phyloP scores from a whole-genome alignment of 177 flowering plant species.

The Viscum album region DNA sequence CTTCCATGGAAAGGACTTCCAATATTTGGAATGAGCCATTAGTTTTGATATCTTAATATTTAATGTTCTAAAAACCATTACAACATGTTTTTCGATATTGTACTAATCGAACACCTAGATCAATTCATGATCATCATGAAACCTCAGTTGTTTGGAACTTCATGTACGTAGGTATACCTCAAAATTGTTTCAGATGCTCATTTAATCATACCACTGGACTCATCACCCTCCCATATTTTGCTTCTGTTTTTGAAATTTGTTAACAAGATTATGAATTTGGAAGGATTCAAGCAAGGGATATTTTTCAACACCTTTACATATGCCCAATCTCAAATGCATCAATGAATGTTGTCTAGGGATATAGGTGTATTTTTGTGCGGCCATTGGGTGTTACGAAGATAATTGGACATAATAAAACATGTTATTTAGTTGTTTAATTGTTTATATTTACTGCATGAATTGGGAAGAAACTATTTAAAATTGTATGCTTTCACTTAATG shows the following conservation, averaged over 20 bases:
- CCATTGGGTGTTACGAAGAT: conserved; percentile 5
- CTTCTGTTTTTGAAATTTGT: not conserved
- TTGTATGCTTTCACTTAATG: too few relatives aligned
- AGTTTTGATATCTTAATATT: too few relatives aligned
- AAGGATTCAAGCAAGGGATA: conserved; percentile 5
- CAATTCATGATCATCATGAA: not conserved
- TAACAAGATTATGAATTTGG: conserved; percentile 5
- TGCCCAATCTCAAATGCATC: conserved; percentile 6
- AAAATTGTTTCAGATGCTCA: not conserved
- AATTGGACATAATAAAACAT: not conserved
- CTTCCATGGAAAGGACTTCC: too few relatives aligned
- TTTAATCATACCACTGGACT: not conserved
- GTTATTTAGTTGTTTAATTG: too few relatives aligned
- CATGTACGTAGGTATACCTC: conserved; percentile 1
- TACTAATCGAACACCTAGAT: conserved; percentile 4
- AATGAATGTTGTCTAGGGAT: conserved; percentile 1
- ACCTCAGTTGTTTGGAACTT: conserved; percentile 4
- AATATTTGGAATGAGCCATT: too few relatives aligned
- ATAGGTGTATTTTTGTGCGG: conserved; percentile 1
- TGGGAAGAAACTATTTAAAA: not conserved
- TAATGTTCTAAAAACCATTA: not conserved
- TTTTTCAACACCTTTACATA: conserved; percentile 3
- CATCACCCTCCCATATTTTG: too few relatives aligned
- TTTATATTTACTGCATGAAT: too few relatives aligned
- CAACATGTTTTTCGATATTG: conserved; percentile 4